phyloP scores from a whole-genome alignment of 1,284 basidiomycete genomes.

The Malassezia brasiliensis region DNA sequence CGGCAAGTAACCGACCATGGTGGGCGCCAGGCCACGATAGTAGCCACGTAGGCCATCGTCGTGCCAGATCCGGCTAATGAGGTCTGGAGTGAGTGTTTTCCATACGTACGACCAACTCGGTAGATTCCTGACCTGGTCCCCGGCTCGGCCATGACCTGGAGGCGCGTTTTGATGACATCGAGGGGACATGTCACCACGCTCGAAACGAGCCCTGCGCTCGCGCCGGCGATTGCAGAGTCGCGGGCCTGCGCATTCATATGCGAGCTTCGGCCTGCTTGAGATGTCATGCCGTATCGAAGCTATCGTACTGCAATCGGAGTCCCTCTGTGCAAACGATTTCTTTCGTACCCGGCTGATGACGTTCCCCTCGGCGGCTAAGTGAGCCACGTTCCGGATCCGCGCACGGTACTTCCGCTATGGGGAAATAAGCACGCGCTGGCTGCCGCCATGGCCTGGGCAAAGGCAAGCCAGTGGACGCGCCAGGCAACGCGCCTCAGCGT shows the following conservation, averaged over 20 bases:
- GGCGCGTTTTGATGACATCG: constrained; percentile 91
- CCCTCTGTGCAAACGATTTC: too few relatives aligned
- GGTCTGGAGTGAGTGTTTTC: background rate
- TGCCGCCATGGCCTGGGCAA: constrained; percentile 2
- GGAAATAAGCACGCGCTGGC: background rate
- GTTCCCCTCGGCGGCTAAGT: too few relatives aligned
- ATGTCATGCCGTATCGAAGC: background rate
- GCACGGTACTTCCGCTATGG: background rate
- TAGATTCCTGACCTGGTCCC: background rate
- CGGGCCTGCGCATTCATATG: background rate
- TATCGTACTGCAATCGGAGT: background rate
- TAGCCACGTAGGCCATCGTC: constrained; percentile 43
- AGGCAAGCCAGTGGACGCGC: background rate
- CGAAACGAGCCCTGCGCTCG: constrained; percentile 68
- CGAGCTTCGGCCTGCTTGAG: background rate
- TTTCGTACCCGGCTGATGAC: too few relatives aligned
- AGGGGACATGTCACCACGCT: constrained; percentile 91
- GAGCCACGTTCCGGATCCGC: too few relatives aligned
- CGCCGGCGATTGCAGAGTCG: constrained; percentile 49
- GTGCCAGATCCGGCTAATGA: constrained; percentile 25
- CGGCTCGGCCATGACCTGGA: constrained; percentile 67
- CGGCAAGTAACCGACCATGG: constrained; percentile 45
- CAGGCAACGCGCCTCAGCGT: constrained; percentile 10
- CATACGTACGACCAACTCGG: background rate
- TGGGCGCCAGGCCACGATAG: constrained; percentile 44